Percentiles rank a stretch among this genome's conserved stretches.
phyloP scores from a whole-genome alignment of 179 eudicot species.

The Silene noctiflora region DNA sequence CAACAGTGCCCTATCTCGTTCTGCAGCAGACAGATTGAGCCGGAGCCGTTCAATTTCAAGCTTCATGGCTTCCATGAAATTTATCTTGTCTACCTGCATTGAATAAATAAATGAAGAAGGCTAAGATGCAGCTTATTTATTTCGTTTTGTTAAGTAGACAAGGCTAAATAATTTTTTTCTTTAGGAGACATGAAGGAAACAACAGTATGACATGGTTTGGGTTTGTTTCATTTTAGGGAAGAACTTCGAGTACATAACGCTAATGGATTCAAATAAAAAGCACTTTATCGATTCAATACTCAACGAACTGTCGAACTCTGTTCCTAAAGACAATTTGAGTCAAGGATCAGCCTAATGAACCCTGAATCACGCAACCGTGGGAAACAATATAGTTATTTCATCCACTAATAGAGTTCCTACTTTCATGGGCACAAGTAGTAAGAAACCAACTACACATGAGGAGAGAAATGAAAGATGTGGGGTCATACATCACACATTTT shows the following conservation, averaged over 20 bases:
- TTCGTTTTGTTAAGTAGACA: not conserved
- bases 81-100: constrained; percentile 59
- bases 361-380: not conserved
- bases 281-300: not conserved
- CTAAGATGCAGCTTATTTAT: not conserved
- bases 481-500: not conserved
- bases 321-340: too few species aligned
- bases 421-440: not conserved
- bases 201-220: not conserved
- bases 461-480: not conserved
- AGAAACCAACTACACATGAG: not conserved
- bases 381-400: not conserved
- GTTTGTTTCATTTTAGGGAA: not conserved
- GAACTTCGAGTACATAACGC: not conserved
- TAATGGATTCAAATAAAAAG: not conserved
- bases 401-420: not conserved
- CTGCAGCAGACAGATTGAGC: constrained; percentile 83
- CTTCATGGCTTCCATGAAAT: constrained; percentile 82
- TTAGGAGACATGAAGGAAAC: not conserved
- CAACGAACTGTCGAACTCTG: too few species aligned
- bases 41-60: constrained; percentile 82
- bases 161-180: not conserved
- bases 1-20: constrained; percentile 81
- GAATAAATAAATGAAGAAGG: constrained; percentile 20
- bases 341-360: not conserved